Base-by-base conservation (phyloP, 2,329 filamentous ascomycete species). In the Hypoxylon sp. region DNA sequence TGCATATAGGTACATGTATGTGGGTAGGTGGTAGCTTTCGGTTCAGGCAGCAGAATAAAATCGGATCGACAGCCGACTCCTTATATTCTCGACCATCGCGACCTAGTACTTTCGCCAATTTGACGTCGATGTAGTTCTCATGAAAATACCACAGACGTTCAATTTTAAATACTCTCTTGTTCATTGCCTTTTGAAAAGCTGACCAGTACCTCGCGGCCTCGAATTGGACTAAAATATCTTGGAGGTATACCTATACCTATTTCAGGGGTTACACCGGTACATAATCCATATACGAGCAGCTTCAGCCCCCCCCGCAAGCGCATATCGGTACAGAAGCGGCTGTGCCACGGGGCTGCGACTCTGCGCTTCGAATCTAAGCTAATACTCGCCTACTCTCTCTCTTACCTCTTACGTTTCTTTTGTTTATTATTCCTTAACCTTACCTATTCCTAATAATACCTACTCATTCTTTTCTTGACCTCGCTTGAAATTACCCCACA, bases 21-120 rank as follows among this genome's bases (percentile, higher is more conserved):
- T 44, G 40, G 40, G 40, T 22, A 44, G 17, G 40, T 11, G 17
- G 40, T 20, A 37, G 54, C 49, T 58, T 58, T 54, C 51, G 59
- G 53, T 65, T 67, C 69, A 75, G 74, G 74, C 74, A 75, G 69
- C 73, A 75, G 74, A 75, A 75, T 75, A 75, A 75, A 75, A 68
- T 20, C 49, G 30, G 46, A 60, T 59, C 35, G 37, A 48, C 42
- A 33, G 25, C 22, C 25, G 46, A 58, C 48, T 33, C 25, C n/a
- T 61, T 20, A 22, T 56, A 56, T 57, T 25, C 11, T 56, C 4
- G 35, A 31, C 22, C 17, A 8, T 46, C 25, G 27, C 37, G 14
- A 57, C 22, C 55, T 25, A 50, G 30, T 37, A 13, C 30, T 49
- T 48, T 49, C 27, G 10, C 20, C 30, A 33, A 63, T 22, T 44